Percentiles rank a stretch among this genome's conserved stretches.
Evolutionary conservation across 2,329 filamentous ascomycete genomes (phyloP).

Genomic region (Magnaporthiopsis poae): DNA sequence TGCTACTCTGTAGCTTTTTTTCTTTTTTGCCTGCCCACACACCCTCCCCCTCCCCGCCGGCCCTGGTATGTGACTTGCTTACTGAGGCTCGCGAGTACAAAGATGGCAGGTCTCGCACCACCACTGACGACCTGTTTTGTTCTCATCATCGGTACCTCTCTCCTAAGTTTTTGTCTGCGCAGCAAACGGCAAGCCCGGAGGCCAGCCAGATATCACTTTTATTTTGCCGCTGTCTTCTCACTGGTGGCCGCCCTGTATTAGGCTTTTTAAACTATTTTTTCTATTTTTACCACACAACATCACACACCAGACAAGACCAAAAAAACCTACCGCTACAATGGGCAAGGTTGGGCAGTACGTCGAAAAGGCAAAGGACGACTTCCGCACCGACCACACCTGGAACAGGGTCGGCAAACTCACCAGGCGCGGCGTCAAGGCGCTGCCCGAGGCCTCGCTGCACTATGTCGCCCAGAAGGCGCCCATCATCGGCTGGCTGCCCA

Average conservation of each 20-base stretch:
- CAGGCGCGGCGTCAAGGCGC: conserved; percentile 19
- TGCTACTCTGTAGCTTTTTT: background rate
- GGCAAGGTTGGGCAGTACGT: background rate
- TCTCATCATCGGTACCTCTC: background rate
- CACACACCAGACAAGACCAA: too few relatives aligned
- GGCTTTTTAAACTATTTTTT: too few relatives aligned
- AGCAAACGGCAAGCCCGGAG: background rate
- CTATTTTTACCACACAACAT: too few relatives aligned
- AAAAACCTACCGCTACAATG: background rate
- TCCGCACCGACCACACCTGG: conserved; percentile 29
- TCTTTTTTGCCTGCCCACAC: background rate
- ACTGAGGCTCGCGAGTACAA: background rate
- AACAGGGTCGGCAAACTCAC: conserved; percentile 23
- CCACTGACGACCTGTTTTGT: background rate
- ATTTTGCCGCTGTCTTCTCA: background rate
- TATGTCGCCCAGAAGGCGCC: conserved; percentile 53
- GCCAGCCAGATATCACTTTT: background rate
- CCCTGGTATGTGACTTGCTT: background rate
- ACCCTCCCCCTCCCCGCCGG: too few relatives aligned
- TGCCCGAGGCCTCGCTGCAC: conserved; percentile 43
- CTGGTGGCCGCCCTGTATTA: too few relatives aligned
- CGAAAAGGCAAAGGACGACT: conserved; percentile 19
- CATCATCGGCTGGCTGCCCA: conserved; percentile 52
- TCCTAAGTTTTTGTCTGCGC: background rate
- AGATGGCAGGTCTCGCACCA: background rate